Evolutionary conservation across 495 filamentous ascomycete species (phyloP).

Genomic region (Parathielavia appendiculata): DNA sequence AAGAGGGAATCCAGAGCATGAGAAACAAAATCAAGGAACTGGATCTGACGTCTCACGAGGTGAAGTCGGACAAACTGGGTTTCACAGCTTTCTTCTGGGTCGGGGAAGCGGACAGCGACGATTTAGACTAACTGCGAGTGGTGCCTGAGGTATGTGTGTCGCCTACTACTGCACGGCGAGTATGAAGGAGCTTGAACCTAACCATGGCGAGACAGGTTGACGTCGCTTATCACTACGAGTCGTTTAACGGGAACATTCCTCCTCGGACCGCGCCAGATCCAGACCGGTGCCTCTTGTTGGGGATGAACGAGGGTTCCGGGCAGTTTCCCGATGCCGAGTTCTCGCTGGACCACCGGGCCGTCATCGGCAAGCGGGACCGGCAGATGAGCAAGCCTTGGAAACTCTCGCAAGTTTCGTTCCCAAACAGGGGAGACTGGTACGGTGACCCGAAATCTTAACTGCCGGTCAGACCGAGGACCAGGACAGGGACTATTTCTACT

Average conservation of each 20-base stretch:
- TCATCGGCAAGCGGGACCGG: background rate
- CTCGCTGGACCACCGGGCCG: background rate
- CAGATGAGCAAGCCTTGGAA: background rate
- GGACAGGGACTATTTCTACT: background rate
- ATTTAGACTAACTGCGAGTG: background rate
- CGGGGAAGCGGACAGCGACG: background rate
- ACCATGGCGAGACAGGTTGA: background rate
- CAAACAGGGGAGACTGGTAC: background rate
- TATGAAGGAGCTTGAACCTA: background rate
- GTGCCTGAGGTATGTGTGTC: background rate
- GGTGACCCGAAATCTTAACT: background rate
- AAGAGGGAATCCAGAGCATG: background rate
- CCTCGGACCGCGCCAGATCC: background rate
- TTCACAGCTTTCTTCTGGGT: constrained; percentile 1
- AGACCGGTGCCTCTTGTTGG: too few species aligned
- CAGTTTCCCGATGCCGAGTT: too few species aligned
- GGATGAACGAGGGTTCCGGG: too few species aligned
- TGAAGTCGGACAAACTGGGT: background rate
- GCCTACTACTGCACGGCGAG: background rate
- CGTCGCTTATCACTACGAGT: background rate
- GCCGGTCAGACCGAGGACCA: background rate
- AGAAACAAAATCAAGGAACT: background rate
- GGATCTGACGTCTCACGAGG: background rate
- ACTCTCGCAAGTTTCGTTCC: background rate
- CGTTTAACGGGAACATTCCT: background rate